These are phyloP conservation scores for Penicillium expansum DNA, from an alignment of 2,329 filamentous ascomycete genomes.

Conservation along the genomic window DNA sequence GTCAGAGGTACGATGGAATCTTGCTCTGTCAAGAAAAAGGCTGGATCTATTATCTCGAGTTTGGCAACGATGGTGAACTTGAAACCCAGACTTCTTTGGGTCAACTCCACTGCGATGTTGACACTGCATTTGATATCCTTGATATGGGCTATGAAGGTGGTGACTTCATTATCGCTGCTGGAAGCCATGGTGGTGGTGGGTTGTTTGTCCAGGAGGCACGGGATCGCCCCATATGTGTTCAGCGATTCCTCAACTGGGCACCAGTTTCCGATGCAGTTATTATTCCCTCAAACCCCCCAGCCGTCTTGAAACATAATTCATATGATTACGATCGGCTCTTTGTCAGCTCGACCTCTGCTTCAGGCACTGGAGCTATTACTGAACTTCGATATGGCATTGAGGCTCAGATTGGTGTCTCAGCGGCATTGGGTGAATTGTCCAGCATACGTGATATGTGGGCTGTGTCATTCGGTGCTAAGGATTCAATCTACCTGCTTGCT, in stretches of 20 bases:
- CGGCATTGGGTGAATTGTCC: constrained; percentile 41
- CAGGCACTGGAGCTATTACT: constrained; percentile 58
- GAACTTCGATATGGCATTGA: constrained; percentile 70
- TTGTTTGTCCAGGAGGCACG: constrained; percentile 68
- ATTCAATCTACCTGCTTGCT: constrained; percentile 40
- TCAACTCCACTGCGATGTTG: constrained; percentile 69
- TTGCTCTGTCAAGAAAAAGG: constrained; percentile 90
- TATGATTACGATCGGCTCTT: constrained; percentile 58
- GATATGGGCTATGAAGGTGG: constrained; percentile 62
- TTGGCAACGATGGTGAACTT: constrained; percentile 56
- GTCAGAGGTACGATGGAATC: constrained; percentile 68
- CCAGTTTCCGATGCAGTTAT: constrained; percentile 51
- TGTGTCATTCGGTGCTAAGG: constrained; percentile 33
- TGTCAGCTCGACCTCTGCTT: constrained; percentile 63
- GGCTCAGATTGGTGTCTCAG: constrained; percentile 58
- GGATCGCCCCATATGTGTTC: constrained; percentile 53
- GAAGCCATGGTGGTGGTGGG: constrained; percentile 73
- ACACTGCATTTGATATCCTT: constrained; percentile 72
- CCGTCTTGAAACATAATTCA: constrained; percentile 21
- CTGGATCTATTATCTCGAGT: constrained; percentile 68
- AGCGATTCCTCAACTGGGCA: constrained; percentile 62
- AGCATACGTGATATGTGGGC: constrained; percentile 46
- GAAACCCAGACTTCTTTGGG: constrained; percentile 60
- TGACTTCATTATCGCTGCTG: constrained; percentile 77
- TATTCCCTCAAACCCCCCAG: constrained; percentile 25